Conservation (phyloP, 441 rosid genomes). For the Populus hybrid region DNA sequence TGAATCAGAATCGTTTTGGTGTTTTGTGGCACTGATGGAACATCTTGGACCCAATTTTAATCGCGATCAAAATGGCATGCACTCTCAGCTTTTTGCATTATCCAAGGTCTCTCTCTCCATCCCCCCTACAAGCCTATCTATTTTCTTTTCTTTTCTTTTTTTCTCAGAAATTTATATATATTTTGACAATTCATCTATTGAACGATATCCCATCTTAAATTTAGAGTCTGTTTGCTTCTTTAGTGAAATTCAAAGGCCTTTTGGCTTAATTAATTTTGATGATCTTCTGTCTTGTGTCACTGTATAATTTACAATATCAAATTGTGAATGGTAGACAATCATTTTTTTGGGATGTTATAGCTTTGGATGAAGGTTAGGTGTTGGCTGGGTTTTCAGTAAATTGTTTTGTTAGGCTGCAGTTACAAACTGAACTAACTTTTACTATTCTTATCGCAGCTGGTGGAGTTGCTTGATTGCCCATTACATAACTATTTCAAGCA, state of each 20-base stretch:
- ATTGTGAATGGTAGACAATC: background rate
- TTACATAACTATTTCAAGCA: slow-evolving; percentile 86
- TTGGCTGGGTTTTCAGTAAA: background rate
- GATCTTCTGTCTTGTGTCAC: background rate
- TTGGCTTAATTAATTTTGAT: slow-evolving; percentile 1
- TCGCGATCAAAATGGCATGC: slow-evolving; percentile 99
- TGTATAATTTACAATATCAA: background rate
- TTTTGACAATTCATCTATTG: background rate
- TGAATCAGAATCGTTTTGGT: slow-evolving; percentile 96
- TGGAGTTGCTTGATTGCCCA: slow-evolving; percentile 88
- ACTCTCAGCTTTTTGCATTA: slow-evolving; percentile 91
- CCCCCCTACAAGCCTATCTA: background rate
- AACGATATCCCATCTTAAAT: background rate
- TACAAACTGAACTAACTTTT: slow-evolving; percentile 19
- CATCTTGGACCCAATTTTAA: slow-evolving; percentile 97
- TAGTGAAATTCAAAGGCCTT: background rate
- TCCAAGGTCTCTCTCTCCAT: slow-evolving; percentile 61
- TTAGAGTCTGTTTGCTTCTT: slow-evolving; percentile 1
- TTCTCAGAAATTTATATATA: background rate
- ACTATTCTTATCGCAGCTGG: slow-evolving; percentile 57
- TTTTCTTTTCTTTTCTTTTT: background rate
- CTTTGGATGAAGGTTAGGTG: background rate
- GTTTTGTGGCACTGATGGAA: slow-evolving; percentile 93
- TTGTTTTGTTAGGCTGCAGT: slow-evolving; percentile 7
- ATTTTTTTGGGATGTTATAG: background rate